phyloP scores from a whole-genome alignment of 1,284 basidiomycete species.

The Earliella scabrosa region DNA sequence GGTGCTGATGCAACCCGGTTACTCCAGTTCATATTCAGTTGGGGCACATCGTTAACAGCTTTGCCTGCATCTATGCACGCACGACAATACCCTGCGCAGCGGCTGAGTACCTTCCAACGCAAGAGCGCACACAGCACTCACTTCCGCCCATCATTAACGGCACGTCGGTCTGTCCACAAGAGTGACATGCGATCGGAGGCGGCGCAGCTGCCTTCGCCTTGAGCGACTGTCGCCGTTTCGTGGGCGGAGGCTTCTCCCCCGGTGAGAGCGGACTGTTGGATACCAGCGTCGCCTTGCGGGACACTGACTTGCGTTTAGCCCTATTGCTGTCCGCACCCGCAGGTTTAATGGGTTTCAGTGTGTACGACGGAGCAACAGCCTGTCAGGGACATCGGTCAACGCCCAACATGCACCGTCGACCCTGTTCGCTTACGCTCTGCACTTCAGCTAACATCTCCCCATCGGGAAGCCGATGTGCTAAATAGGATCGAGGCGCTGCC shows the following conservation, averaged over 20 bases:
- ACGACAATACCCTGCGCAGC: conserved; percentile 37
- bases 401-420: neutral
- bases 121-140: conserved; percentile 41
- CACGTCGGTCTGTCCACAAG: conserved; percentile 68
- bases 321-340: conserved; percentile 34
- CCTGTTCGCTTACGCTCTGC: conserved; percentile 48
- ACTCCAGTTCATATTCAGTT: conserved; percentile 4
- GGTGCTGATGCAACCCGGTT: neutral
- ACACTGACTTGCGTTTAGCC: conserved; percentile 29
- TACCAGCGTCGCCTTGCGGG: conserved; percentile 28
- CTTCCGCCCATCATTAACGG: conserved; percentile 72
- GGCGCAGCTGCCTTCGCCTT: conserved; percentile 31
- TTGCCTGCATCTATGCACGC: conserved; percentile 59
- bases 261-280: neutral
- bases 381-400: conserved; percentile 23
- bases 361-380: conserved; percentile 51
- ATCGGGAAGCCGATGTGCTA: conserved; percentile 59
- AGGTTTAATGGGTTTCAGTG: conserved; percentile 56
- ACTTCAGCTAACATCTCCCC: conserved; percentile 61
- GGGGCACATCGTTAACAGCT: conserved; percentile 21
- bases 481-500: conserved; percentile 50
- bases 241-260: conserved; percentile 3
- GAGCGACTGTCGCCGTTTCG: conserved; percentile 29
- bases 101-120: neutral
- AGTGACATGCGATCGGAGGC: conserved; percentile 54